Evolutionary conservation across 2,329 filamentous ascomycete genomes (phyloP).

Genomic region (Phoma sp.): DNA sequence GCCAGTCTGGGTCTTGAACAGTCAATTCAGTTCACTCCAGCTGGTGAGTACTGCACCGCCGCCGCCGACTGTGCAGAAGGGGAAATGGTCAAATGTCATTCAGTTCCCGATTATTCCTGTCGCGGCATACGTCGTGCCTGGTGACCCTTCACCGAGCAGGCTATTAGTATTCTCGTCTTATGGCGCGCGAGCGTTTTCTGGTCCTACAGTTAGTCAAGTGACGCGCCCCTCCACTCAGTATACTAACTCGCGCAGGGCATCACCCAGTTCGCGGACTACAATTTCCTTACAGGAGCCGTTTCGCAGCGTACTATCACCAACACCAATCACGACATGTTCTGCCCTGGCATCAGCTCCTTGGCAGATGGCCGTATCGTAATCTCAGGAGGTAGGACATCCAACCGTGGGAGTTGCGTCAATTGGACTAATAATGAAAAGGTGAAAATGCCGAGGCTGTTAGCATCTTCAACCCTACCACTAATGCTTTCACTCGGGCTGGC

Average conservation of each 20-base stretch:
- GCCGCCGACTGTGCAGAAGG: constrained; percentile 6
- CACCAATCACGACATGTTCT: constrained; percentile 34
- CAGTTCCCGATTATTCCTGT: constrained; percentile 31
- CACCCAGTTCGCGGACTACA: constrained; percentile 32
- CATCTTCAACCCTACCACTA: constrained; percentile 24
- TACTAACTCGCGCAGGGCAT: no score
- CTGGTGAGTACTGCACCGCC: neutral
- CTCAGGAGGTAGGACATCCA: no score
- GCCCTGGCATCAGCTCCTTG: constrained; percentile 28
- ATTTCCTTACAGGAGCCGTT: constrained; percentile 19
- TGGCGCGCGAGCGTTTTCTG: neutral
- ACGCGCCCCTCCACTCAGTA: no score
- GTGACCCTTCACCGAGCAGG: constrained; percentile 24
- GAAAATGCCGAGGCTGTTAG: constrained; percentile 21
- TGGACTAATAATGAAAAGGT: no score
- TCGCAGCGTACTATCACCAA: constrained; percentile 25
- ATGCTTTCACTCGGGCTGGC: constrained; percentile 20
- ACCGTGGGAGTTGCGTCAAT: no score
- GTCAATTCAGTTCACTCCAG: neutral
- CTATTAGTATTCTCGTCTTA: constrained; percentile 30
- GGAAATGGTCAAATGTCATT: constrained; percentile 22
- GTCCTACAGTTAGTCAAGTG: neutral
- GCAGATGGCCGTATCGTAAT: constrained; percentile 26
- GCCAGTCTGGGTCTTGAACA: neutral
- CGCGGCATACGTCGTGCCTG: constrained; percentile 29